Conservation (phyloP, 2,329 filamentous ascomycete genomes). For the Penicillium sp. region DNA sequence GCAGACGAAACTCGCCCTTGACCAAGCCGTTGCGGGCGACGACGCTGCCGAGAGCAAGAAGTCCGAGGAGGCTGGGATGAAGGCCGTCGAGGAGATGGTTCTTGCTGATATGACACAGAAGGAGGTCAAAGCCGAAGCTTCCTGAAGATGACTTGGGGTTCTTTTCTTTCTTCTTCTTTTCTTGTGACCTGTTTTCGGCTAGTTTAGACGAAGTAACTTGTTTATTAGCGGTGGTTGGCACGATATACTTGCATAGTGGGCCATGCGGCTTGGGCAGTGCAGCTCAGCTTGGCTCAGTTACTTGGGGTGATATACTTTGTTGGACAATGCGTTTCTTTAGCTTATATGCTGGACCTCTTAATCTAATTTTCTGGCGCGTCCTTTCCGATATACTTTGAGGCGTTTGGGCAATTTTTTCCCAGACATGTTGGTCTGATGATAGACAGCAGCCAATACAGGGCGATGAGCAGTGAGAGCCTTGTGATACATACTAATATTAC, state of each 20-base stretch:
- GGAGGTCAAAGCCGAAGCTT: slow-evolving; percentile 8
- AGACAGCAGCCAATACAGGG: slow-evolving; percentile 7
- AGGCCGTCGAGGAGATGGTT: slow-evolving; percentile 56
- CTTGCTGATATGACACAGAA: slow-evolving; percentile 44
- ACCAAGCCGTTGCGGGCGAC: slow-evolving; percentile 71
- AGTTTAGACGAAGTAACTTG: background rate
- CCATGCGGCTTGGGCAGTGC: background rate
- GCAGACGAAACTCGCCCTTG: slow-evolving; percentile 89
- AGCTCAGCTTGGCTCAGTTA: background rate
- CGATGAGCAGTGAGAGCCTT: slow-evolving; percentile 4
- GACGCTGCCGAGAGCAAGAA: slow-evolving; percentile 57
- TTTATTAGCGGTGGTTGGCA: background rate
- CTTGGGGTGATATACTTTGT: background rate
- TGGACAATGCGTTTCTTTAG: background rate
- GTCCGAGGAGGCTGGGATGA: slow-evolving; percentile 55
- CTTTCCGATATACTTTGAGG: slow-evolving; percentile 10
- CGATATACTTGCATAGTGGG: background rate
- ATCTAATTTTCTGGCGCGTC: background rate
- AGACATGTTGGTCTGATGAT: background rate
- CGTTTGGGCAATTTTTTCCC: slow-evolving; percentile 3
- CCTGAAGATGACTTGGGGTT: background rate
- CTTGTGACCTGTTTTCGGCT: background rate
- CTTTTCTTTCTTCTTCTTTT: background rate
- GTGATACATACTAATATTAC: slow-evolving; percentile 17
- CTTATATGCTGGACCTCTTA: background rate